These are phyloP conservation scores for Pontederia paniculata DNA, from an alignment of 176 grass and related monocot species.

Conservation along the genomic window DNA sequence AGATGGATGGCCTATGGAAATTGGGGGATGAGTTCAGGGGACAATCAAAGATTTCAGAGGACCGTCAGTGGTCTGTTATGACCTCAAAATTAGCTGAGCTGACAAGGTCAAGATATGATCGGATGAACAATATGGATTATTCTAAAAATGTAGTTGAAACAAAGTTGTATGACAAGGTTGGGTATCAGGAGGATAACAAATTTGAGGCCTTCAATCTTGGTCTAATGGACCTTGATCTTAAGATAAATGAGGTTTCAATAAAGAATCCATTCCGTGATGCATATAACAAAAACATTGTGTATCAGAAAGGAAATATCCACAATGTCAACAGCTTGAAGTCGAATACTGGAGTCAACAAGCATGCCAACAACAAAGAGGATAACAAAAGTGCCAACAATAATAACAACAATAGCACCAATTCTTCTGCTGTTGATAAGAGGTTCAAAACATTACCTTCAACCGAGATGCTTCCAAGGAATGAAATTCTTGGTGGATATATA, in stretches of 20 bases:
- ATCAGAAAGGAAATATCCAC: slow-evolving; percentile 46
- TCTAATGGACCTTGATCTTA: slow-evolving; percentile 72
- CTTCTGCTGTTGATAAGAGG: slow-evolving; percentile 59
- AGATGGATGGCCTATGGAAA: slow-evolving; percentile 91
- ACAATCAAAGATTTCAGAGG: slow-evolving; percentile 70
- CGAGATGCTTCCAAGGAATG: slow-evolving; percentile 96
- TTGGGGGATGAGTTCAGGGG: slow-evolving; percentile 86
- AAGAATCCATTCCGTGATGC: slow-evolving; percentile 38
- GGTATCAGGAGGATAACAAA: slow-evolving; percentile 55
- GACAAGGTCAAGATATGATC: slow-evolving; percentile 52
- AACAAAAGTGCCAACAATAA: slow-evolving; percentile 35
- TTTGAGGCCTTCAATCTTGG: slow-evolving; percentile 64
- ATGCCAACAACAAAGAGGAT: slow-evolving; percentile 28
- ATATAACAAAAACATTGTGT: slow-evolving; percentile 27
- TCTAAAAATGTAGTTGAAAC: slow-evolving; percentile 36
- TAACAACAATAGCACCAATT: slow-evolving; percentile 33
- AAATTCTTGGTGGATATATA: slow-evolving; percentile 94
- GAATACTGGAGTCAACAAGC: slow-evolving; percentile 54
- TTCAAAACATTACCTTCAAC: slow-evolving; percentile 91
- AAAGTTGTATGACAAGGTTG: slow-evolving; percentile 64
- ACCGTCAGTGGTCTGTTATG: slow-evolving; percentile 91
- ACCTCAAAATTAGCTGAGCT: slow-evolving; percentile 94
- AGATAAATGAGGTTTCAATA: slow-evolving; percentile 58
- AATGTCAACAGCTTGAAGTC: slow-evolving; percentile 71
- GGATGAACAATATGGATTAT: slow-evolving; percentile 69